phyloP scores from a whole-genome alignment of 192 early-diverging fungal genomes.

The Dimargaris xerosporica region DNA sequence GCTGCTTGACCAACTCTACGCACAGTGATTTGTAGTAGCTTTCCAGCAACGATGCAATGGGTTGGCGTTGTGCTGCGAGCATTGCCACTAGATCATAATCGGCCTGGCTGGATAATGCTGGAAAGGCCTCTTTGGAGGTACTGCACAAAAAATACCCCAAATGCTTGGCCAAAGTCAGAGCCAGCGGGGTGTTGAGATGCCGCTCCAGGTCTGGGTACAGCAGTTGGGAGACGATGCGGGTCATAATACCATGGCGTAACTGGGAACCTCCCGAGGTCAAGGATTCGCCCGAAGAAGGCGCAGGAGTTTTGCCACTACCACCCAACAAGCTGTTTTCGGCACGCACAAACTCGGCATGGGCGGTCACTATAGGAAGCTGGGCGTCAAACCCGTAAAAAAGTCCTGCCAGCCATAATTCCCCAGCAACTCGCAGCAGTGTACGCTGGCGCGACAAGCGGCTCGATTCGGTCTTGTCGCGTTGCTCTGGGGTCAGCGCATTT shows the following conservation, averaged over 20 bases:
- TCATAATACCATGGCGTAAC: background rate
- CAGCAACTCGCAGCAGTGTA: slow-evolving; percentile 47
- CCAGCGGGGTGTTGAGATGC: slow-evolving; percentile 24
- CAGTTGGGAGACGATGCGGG: slow-evolving; percentile 21
- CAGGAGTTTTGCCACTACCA: background rate
- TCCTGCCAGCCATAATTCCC: slow-evolving; percentile 72
- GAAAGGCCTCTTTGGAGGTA: background rate
- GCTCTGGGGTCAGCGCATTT: slow-evolving; percentile 46
- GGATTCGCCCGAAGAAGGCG: background rate
- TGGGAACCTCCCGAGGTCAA: background rate
- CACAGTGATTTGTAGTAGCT: slow-evolving; percentile 25
- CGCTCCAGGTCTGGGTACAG: slow-evolving; percentile 23
- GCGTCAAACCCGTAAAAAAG: slow-evolving; percentile 38
- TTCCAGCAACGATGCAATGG: slow-evolving; percentile 17
- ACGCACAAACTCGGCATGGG: background rate
- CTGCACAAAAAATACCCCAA: too few relatives aligned
- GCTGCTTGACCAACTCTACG: slow-evolving; percentile 19
- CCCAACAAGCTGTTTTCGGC: slow-evolving; percentile 5
- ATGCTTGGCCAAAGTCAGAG: slow-evolving; percentile 18
- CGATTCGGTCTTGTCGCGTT: slow-evolving; percentile 76
- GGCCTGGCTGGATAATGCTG: slow-evolving; percentile 10
- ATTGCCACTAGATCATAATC: slow-evolving; percentile 10
- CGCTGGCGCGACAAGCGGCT: slow-evolving; percentile 47
- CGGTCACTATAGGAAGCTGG: slow-evolving; percentile 3
- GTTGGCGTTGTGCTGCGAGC: slow-evolving; percentile 14